phyloP scores from a whole-genome alignment of 1,139 yeast genomes.

The Diutina siamensis region DNA sequence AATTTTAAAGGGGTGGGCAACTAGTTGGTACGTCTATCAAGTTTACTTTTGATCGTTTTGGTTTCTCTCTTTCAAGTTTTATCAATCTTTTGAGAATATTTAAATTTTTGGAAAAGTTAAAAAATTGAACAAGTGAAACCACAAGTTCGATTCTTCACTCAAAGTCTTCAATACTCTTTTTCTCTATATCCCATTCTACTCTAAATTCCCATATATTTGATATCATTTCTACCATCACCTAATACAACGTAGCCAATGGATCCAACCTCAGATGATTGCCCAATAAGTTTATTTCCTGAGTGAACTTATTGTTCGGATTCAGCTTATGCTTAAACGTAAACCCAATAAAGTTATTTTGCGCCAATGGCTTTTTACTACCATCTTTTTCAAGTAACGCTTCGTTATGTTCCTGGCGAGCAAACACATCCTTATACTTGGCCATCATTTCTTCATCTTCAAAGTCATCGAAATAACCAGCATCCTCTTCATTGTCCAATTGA shows the following conservation, averaged over 20 bases:
- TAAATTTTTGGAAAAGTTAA: no score
- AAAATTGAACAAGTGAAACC: no score
- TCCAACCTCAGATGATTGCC: constrained; percentile 21
- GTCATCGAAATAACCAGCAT: constrained; percentile 98
- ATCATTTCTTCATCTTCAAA: constrained; percentile 93
- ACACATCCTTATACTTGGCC: constrained; percentile 96
- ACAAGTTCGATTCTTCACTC: no score
- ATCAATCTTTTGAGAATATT: no score
- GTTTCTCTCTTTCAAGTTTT: no score
- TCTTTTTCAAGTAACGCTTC: constrained; percentile 70
- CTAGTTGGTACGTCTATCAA: no score
- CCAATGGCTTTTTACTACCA: constrained; percentile 14
- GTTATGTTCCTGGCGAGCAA: constrained; percentile 77
- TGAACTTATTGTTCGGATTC: constrained; percentile 44
- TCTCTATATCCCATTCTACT: no score
- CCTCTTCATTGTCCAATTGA: constrained; percentile 90
- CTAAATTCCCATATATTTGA: no score
- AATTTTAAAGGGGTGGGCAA: no score
- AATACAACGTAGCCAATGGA: constrained; percentile 38
- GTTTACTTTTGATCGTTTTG: no score
- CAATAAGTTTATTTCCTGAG: constrained; percentile 30
- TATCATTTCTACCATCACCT: no score
- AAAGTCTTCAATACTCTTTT: no score
- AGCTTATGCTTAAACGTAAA: constrained; percentile 90
- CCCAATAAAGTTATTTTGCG: constrained; percentile 71